Percentiles rank a stretch among this genome's conserved stretches.
These are phyloP conservation scores for Peniophora sp. DNA, from an alignment of 1,284 basidiomycete species.

Conservation along the genomic window DNA sequence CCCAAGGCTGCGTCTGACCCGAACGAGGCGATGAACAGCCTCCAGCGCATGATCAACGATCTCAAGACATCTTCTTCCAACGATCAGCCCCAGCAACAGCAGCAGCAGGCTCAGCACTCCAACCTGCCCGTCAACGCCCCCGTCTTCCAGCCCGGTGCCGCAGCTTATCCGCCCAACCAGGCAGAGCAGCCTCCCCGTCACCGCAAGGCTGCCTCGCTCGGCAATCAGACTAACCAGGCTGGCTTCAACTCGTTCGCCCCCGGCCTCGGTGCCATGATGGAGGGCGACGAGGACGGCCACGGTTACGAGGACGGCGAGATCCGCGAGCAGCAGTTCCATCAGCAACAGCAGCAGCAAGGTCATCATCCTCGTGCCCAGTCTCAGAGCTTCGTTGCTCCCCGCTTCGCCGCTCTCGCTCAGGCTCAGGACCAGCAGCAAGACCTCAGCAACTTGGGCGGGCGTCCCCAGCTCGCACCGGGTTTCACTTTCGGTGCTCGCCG, in stretches of 20 bases:
- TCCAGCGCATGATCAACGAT: slow-evolving; percentile 79
- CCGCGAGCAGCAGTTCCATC: slow-evolving; percentile 39
- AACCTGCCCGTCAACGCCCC: slow-evolving; percentile 58
- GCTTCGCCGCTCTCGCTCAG: slow-evolving; percentile 79
- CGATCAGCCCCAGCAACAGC: slow-evolving; percentile 28
- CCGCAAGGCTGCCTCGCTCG: slow-evolving; percentile 72
- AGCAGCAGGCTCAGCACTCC: slow-evolving; percentile 31
- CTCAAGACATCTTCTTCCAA: slow-evolving; percentile 66
- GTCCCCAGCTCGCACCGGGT: slow-evolving; percentile 81
- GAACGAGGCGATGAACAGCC: slow-evolving; percentile 69
- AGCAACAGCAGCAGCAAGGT: slow-evolving; percentile 33
- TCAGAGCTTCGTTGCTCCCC: slow-evolving; percentile 78
- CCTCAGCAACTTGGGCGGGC: slow-evolving; percentile 65
- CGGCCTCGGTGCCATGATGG: slow-evolving; percentile 73
- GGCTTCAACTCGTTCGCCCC: slow-evolving; percentile 67
- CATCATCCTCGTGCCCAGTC: slow-evolving; percentile 70
- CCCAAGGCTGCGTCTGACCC: slow-evolving; percentile 19
- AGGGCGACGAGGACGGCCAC: slow-evolving; percentile 63
- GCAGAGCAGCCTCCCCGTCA: slow-evolving; percentile 54
- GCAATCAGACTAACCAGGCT: slow-evolving; percentile 45
- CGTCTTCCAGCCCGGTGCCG: slow-evolving; percentile 61
- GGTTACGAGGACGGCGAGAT: slow-evolving; percentile 73
- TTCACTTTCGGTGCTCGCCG: slow-evolving; percentile 78
- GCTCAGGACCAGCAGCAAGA: slow-evolving; percentile 56
- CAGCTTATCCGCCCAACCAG: slow-evolving; percentile 38